Evolutionary conservation across 2,329 filamentous ascomycete species (phyloP).

Genomic region (Penicillium sp.): DNA sequence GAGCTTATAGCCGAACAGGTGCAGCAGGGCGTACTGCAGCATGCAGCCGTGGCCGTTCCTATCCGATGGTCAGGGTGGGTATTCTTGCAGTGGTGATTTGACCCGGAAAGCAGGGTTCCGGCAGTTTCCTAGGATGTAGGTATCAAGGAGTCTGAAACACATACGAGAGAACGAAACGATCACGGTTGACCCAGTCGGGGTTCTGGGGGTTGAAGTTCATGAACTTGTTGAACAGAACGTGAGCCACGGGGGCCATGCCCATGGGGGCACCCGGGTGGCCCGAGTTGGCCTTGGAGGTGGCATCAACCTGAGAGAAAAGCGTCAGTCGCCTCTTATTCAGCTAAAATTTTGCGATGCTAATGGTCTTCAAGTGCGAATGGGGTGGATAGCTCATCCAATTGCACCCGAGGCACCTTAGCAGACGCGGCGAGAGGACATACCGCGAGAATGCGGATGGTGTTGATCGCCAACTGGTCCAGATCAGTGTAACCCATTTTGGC

Average conservation of each 20-base stretch:
- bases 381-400: constrained; percentile 1
- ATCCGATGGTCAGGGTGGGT: constrained; percentile 12
- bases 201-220: constrained; percentile 99
- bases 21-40: constrained; percentile 97
- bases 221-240: constrained; percentile 98
- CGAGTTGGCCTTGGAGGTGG: constrained; percentile 91
- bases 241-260: constrained; percentile 90
- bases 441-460: constrained; percentile 95
- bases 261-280: constrained; percentile 98
- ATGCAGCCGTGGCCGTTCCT: constrained; percentile 99
- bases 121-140: background rate
- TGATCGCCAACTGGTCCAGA: constrained; percentile 85
- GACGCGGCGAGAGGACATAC: constrained; percentile 58
- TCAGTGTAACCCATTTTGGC: constrained; percentile 83
- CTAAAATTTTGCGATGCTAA: background rate
- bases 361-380: background rate
- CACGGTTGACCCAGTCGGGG: constrained; percentile 93
- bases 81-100: background rate
- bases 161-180: constrained; percentile 98
- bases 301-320: constrained; percentile 73
- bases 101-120: background rate
- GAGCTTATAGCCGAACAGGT: constrained; percentile 88
- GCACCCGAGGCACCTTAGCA: background rate
- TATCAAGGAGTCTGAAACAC: constrained; percentile 40
- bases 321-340: constrained; percentile 2